Base-by-base conservation (phyloP, 768 basidiomycete genomes). In the Pleurotus platypus region DNA sequence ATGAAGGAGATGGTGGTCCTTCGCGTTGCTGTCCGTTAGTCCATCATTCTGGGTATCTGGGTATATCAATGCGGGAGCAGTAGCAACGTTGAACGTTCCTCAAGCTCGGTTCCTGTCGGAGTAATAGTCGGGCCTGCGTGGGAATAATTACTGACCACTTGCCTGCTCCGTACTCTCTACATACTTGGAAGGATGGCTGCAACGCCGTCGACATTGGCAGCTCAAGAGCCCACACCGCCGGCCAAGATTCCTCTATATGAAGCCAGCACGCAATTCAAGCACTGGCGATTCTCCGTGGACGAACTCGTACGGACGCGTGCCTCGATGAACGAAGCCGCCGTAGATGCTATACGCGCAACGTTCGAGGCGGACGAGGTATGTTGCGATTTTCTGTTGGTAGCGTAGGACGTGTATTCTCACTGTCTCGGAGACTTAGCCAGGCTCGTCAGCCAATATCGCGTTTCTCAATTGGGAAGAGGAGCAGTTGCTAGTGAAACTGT, bases 401-500 rank as follows among this genome's bases (percentile, higher is more conserved):
- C 56, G 56, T 58, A 49, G 50, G 54, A 39, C 39, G 56, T 49
- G 60, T 61, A 57, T 62, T 66, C 61, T 62, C 26, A 40, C 60
- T 66, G 13, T 62, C 63, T 64, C 49, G 55, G 46, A 42, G 48
- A 54, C 64, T 60, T 68, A 85, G 88, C 85, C 80, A 71, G 89
- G 90, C 8, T 90, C 90, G 0, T 90, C 91, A 2, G 73, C 76
- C 15, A 78, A 79, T 54, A 81, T 91, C 2, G 82, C 82, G 2
- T 98, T 98, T 68, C 76, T 95, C 24, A 79, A 71, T 46, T 81
- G 92, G 1, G 77, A 86, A 26, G 97, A 99, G 70, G 97, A 99
- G 69, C 82, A 85, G 43, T 74, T 91, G 8, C 83, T 99, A 42
- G 91, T 98, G 20, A 90, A 90, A 63, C 83, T 94, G 58, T 99